phyloP scores from a whole-genome alignment of 2,329 filamentous ascomycete genomes.

The Colletotrichum scovillei region DNA sequence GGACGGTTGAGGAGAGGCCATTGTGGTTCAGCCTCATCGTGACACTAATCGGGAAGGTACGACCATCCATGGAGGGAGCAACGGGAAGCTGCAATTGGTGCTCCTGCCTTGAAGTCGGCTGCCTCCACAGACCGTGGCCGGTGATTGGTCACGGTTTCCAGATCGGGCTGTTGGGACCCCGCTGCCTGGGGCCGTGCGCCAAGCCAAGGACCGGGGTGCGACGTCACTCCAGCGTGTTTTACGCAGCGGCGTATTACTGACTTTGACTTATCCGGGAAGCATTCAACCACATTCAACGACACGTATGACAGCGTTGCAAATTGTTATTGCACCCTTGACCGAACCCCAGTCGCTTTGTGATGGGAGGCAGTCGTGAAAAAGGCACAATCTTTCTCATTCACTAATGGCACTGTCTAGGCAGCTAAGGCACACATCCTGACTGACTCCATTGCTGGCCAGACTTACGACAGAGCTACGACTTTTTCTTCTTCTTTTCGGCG shows the following conservation, averaged over 20 bases:
- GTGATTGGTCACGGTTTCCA: neutral
- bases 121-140: neutral
- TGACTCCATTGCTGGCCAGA: too few relatives aligned
- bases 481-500: slow-evolving; percentile 29
- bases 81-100: neutral
- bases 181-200: neutral
- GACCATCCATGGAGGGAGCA: neutral
- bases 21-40: slow-evolving; percentile 3
- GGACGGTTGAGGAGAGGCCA: too few relatives aligned
- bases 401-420: too few relatives aligned
- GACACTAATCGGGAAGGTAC: neutral
- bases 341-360: neutral
- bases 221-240: slow-evolving; percentile 12
- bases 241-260: slow-evolving; percentile 26
- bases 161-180: neutral
- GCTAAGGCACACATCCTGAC: too few relatives aligned
- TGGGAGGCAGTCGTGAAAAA: neutral
- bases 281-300: too few relatives aligned
- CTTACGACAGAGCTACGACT: neutral
- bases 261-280: neutral
- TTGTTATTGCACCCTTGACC: too few relatives aligned
- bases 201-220: neutral
- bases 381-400: too few relatives aligned
- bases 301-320: too few relatives aligned
- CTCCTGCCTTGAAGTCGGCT: neutral